Conservation (phyloP, 371 early-diverging fungal species). For the Amoeboaphelidium protococcarum region DNA sequence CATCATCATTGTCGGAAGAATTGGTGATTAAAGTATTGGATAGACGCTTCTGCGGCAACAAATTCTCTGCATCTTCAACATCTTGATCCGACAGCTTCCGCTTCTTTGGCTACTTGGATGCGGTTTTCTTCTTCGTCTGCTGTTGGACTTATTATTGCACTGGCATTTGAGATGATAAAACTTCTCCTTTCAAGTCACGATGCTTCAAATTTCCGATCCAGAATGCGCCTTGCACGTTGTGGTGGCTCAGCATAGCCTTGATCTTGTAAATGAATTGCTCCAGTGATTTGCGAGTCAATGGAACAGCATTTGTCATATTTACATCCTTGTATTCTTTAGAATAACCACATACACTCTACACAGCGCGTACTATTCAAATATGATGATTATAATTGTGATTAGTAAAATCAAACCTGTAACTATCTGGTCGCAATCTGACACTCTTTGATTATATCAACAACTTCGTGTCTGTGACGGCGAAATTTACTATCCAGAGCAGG, state of each 20-base stretch:
- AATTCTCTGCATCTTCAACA: too few species aligned
- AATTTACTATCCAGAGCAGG: neutral
- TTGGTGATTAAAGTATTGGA: too few species aligned
- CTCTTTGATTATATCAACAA: neutral
- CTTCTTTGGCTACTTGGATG: too few species aligned
- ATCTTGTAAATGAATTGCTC: constrained; percentile 47
- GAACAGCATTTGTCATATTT: constrained; percentile 28
- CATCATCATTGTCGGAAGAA: too few species aligned
- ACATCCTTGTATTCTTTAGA: constrained; percentile 39
- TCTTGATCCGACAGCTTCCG: too few species aligned
- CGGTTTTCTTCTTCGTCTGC: too few species aligned
- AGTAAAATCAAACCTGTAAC: neutral
- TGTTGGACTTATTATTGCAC: too few species aligned
- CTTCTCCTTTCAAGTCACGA: constrained; percentile 35
- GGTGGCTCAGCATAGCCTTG: constrained; percentile 36
- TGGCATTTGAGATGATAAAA: constrained; percentile 48
- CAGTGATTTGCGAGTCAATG: constrained; percentile 33
- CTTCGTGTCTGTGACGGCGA: neutral
- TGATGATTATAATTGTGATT: neutral
- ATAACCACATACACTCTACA: constrained; percentile 48
- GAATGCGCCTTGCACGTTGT: constrained; percentile 20
- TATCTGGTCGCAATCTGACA: neutral
- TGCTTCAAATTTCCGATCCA: constrained; percentile 31
- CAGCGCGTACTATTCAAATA: constrained; percentile 25
- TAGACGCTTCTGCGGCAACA: too few species aligned